These are phyloP conservation scores for Epicoccum sorghinum DNA, from an alignment of 2,329 filamentous ascomycete genomes.

Conservation along the genomic window DNA sequence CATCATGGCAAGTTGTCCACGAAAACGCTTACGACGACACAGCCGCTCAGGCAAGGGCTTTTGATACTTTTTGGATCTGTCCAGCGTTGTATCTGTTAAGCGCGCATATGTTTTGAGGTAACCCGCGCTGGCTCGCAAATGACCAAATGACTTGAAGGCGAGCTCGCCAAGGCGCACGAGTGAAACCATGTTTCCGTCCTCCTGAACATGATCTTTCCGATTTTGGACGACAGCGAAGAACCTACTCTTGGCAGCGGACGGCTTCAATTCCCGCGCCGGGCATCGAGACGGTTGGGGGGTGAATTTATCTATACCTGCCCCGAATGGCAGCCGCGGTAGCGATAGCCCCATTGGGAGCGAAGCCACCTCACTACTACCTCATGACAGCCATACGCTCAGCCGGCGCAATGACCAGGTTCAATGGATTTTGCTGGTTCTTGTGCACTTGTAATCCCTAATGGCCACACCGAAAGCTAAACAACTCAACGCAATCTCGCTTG, in stretches of 20 bases:
- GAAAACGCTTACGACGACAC: not conserved
- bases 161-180: not conserved
- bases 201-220: not conserved
- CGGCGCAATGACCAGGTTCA: not conserved
- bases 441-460: not conserved
- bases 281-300: not conserved
- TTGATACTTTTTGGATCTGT: not conserved
- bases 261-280: not conserved
- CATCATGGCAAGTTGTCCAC: not conserved
- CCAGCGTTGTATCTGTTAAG: not conserved
- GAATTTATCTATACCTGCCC: not conserved
- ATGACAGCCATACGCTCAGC: not conserved
- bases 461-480: not conserved
- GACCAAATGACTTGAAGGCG: conserved; percentile 2
- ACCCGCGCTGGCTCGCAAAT: not conserved
- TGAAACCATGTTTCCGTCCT: not conserved
- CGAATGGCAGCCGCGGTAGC: not conserved
- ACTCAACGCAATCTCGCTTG: conserved; percentile 9
- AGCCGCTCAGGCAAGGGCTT: not conserved
- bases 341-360: not conserved
- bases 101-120: not conserved
- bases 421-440: not conserved
- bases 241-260: not conserved
- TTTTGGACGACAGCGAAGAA: not conserved
- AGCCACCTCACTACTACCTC: not conserved